Percentiles rank a stretch among this genome's conserved stretches.
These are phyloP conservation scores for Plectranthus barbatus DNA, from an alignment of 257 asterid genomes.

Conservation along the genomic window DNA sequence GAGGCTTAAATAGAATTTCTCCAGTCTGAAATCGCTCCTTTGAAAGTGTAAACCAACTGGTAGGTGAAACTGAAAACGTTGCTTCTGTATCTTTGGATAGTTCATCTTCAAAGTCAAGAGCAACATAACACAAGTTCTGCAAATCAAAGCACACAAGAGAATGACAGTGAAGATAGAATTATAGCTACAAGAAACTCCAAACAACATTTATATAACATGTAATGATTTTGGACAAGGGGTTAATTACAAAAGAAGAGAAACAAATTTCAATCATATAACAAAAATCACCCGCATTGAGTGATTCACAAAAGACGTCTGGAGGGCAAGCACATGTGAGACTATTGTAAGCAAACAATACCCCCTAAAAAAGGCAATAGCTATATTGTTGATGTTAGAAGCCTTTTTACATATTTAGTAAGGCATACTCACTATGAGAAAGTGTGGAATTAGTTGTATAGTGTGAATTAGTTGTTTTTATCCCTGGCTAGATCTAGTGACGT, in stretches of 20 bases:
- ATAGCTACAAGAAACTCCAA: conserved; percentile 10
- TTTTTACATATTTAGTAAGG: too few relatives aligned
- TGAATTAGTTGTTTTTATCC: too few relatives aligned
- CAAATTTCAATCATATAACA: not conserved
- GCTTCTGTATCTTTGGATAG: conserved; percentile 60
- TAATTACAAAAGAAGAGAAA: not conserved
- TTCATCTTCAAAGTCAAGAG: conserved; percentile 90
- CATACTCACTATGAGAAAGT: not conserved
- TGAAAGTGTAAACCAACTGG: conserved; percentile 63
- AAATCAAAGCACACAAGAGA: conserved; percentile 22
- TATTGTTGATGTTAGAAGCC: too few relatives aligned
- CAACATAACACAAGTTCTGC: conserved; percentile 92
- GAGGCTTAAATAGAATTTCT: conserved; percentile 86
- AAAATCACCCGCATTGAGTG: not conserved
- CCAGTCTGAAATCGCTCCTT: conserved; percentile 94
- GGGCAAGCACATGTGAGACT: not conserved
- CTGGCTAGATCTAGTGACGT: not conserved
- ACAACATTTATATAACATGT: not conserved
- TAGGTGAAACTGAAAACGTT: conserved; percentile 52
- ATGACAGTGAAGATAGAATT: conserved; percentile 15
- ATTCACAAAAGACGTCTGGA: not conserved
- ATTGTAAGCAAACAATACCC: not conserved
- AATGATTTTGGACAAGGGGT: not conserved
- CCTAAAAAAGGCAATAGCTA: not conserved
- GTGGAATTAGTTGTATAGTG: not conserved